phyloP scores from a whole-genome alignment of 1,284 basidiomycete genomes.

The Leccinum ponderosum region DNA sequence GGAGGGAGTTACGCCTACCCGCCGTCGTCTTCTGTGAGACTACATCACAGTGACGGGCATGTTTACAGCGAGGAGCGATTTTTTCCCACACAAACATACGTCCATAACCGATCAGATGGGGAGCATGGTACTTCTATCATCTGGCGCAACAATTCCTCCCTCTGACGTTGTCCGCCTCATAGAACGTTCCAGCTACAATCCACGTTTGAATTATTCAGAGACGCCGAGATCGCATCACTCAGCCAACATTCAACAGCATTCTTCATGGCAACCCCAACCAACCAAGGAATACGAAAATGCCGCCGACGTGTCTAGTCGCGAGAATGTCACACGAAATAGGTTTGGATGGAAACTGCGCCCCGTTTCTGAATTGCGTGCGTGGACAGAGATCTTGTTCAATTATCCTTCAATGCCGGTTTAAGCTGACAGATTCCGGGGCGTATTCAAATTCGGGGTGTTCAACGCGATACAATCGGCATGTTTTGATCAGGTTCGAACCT shows the following conservation, averaged over 20 bases:
- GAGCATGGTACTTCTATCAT: conserved; percentile 9
- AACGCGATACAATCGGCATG: conserved; percentile 88
- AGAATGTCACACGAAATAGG: conserved; percentile 38
- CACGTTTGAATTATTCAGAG: background rate
- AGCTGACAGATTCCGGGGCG: conserved; percentile 80
- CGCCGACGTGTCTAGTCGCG: background rate
- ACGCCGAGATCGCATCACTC: background rate
- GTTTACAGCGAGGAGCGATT: conserved; percentile 1
- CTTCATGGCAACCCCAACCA: background rate
- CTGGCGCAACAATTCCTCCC: background rate
- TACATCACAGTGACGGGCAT: background rate
- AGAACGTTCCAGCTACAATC: conserved; percentile 11
- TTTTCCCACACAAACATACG: background rate
- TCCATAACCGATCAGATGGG: background rate
- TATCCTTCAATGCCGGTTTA: conserved; percentile 2
- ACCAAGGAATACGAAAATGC: background rate
- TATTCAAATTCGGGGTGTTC: conserved; percentile 89
- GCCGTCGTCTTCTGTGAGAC: conserved; percentile 9
- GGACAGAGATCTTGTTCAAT: background rate
- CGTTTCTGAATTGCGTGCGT: conserved; percentile 70
- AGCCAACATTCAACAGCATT: background rate
- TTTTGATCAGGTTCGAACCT: conserved; percentile 63
- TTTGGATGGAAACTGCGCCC: conserved; percentile 56
- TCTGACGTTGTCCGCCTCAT: background rate
- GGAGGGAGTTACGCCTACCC: conserved; percentile 4